Evolutionary conservation across 331 rosid genomes (phyloP), one percentile per base, ranked within the genome.

Genomic region (Telfairia occidentalis): DNA sequence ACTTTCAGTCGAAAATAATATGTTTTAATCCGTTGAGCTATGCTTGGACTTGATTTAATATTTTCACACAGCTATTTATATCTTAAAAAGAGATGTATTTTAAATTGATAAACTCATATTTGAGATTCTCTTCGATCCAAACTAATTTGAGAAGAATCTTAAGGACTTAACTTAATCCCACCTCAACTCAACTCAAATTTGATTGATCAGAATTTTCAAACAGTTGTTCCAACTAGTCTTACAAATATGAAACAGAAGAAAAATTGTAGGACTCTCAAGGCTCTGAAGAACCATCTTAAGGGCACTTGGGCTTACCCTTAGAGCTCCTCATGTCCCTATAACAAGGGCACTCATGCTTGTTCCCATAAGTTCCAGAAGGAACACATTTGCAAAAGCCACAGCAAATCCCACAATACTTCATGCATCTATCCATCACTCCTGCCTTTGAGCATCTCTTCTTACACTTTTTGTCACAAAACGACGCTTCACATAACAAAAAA

Each of bases 281-380:
- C n/a, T n/a, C n/a, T n/a, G 32, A 54, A 24, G 32, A 23, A 13
- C 0, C 32, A 55, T 55, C 63, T 16, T 78, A 90, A 52, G 97
- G 95, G 84, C 97, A 89, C 77, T 91, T 91, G 83, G 97, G 87
- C 30, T 79, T 86, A 50, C 89, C 91, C 86, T 82, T 87, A 3
- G 75, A 53, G 84, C 84, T 91, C 78, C 58, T 21, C 87, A 84
- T 80, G 90, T 89, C 95, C 74, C 92, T 84, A 75, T 91, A 89
- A 78, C 97, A 91, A 85, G 96, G 96, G 54, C 96, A 89, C 77
- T 87, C 89, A 0, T 89, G 92, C 78, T 91, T 91, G 88, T 89
- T 91, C 42, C 96, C 96, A 58, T 82, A 89, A 2, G 95, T 89
- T 21, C 96, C 96, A 40, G 97, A 87, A 77, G 97, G 96, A 69